Evolutionary conservation across 2,329 filamentous ascomycete species (phyloP).

Genomic region (Exserohilum rostratum): DNA sequence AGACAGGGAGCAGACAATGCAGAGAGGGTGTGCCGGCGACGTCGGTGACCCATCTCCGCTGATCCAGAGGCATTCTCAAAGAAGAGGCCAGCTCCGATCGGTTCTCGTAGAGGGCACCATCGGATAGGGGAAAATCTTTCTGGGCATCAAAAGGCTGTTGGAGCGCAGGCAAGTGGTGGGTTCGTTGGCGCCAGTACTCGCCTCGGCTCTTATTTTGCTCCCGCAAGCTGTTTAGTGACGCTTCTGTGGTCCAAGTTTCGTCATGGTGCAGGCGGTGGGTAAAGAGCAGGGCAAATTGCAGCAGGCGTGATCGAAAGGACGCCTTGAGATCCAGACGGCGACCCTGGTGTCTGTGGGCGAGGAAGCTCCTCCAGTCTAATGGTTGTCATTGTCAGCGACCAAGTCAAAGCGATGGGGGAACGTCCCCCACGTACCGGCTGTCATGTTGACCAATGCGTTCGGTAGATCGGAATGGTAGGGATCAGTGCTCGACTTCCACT

Average conservation of each 20-base stretch:
- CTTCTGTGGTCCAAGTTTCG: slow-evolving; percentile 46
- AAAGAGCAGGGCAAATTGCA: slow-evolving; percentile 56
- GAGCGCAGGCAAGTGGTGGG: slow-evolving; percentile 29
- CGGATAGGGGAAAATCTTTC: slow-evolving; percentile 36
- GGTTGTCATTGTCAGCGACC: neutral
- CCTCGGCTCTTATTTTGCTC: slow-evolving; percentile 45
- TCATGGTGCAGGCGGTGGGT: slow-evolving; percentile 50
- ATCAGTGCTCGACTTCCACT: slow-evolving; percentile 38
- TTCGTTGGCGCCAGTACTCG: slow-evolving; percentile 29
- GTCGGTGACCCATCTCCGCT: slow-evolving; percentile 34
- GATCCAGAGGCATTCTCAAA: slow-evolving; percentile 33
- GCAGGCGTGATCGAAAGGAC: slow-evolving; percentile 55
- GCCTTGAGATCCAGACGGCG: slow-evolving; percentile 48
- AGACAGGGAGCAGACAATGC: slow-evolving; percentile 54
- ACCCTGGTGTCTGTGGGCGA: slow-evolving; percentile 50
- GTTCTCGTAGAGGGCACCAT: slow-evolving; percentile 37
- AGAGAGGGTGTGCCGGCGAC: slow-evolving; percentile 47
- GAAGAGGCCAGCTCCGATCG: slow-evolving; percentile 32
- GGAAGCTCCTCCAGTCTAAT: slow-evolving; percentile 52
- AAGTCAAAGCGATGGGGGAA: neutral
- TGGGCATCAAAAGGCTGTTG: slow-evolving; percentile 30
- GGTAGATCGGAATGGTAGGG: slow-evolving; percentile 42
- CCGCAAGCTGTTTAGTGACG: slow-evolving; percentile 46
- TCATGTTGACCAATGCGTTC: slow-evolving; percentile 42
- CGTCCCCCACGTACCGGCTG: slow-evolving; percentile 30